Evolutionary conservation across 2,329 filamentous ascomycete genomes (phyloP).

Genomic region (Paecilomyces sp.): DNA sequence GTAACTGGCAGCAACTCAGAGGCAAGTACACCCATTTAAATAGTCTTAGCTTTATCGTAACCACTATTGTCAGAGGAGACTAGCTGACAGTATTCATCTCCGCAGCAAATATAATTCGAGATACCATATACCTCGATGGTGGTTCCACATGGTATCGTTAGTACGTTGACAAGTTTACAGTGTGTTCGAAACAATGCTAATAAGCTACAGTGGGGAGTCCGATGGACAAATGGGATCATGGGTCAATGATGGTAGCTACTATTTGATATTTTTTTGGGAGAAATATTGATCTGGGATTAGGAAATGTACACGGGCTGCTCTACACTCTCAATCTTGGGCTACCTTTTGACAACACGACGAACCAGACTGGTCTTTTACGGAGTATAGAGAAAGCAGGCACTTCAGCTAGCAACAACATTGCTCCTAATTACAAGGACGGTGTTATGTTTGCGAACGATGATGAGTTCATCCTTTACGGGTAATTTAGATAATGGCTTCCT

Average conservation of each 20-base stretch:
- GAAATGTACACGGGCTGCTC: constrained; percentile 46
- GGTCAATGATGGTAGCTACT: constrained; percentile 37
- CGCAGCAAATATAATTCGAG: constrained; percentile 51
- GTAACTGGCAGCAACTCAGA: constrained; percentile 46
- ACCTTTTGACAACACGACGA: constrained; percentile 46
- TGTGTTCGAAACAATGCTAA: background rate
- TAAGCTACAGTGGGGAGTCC: constrained; percentile 29
- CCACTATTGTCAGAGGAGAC: background rate
- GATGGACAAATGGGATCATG: constrained; percentile 33
- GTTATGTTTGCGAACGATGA: constrained; percentile 58
- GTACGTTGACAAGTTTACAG: constrained; percentile 7
- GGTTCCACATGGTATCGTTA: constrained; percentile 50
- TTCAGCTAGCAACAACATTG: constrained; percentile 43
- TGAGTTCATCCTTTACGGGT: constrained; percentile 58
- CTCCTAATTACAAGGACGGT: constrained; percentile 55
- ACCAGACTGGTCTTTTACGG: constrained; percentile 48
- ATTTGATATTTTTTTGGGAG: constrained; percentile 1
- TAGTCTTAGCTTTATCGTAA: background rate
- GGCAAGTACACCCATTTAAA: constrained; percentile 15
- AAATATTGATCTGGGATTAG: constrained; percentile 25
- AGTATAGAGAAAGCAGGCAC: constrained; percentile 44
- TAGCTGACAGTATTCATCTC: constrained; percentile 12
- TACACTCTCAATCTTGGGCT: constrained; percentile 53
- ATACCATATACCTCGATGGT: constrained; percentile 61
- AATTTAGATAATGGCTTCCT: background rate